A percentile compares a stretch with the other conserved stretches of the same genome.
Conservation (phyloP, 257 asterid species). For the Solanum neorickii region DNA sequence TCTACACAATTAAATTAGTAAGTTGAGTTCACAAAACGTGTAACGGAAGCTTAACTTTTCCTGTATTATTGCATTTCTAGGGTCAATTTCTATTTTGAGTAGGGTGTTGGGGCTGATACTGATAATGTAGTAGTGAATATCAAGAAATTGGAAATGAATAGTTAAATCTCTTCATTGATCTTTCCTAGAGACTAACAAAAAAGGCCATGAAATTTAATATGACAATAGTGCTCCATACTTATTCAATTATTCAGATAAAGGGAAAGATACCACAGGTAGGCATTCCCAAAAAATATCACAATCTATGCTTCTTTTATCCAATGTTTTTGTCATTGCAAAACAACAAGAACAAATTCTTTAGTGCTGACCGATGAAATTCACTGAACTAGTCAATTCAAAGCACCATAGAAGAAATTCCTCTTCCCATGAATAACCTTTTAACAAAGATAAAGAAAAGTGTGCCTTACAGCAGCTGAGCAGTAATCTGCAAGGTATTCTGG, state of each 20-base stretch:
- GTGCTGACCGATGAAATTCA: neutral
- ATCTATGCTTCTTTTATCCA: neutral
- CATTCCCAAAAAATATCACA: neutral
- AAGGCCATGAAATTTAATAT: neutral
- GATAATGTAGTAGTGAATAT: neutral
- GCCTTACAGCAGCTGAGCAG: conserved; percentile 72
- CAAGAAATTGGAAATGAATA: neutral
- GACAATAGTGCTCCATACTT: neutral
- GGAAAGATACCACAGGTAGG: neutral
- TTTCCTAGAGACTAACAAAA: neutral
- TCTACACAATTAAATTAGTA: neutral
- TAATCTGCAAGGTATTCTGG: conserved; percentile 62
- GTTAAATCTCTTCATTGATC: neutral
- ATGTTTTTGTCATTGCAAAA: neutral
- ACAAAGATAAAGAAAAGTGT: neutral
- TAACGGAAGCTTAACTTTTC: neutral
- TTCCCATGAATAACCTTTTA: neutral
- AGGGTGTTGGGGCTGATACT: neutral
- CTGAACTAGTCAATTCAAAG: neutral
- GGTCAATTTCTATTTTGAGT: neutral
- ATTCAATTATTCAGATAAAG: neutral
- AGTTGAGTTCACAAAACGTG: neutral
- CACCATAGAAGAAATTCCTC: neutral
- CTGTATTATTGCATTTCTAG: neutral
- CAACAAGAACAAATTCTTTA: neutral